Evolutionary conservation across 768 basidiomycete species (phyloP).

Genomic region (Lactarius deliciosus): DNA sequence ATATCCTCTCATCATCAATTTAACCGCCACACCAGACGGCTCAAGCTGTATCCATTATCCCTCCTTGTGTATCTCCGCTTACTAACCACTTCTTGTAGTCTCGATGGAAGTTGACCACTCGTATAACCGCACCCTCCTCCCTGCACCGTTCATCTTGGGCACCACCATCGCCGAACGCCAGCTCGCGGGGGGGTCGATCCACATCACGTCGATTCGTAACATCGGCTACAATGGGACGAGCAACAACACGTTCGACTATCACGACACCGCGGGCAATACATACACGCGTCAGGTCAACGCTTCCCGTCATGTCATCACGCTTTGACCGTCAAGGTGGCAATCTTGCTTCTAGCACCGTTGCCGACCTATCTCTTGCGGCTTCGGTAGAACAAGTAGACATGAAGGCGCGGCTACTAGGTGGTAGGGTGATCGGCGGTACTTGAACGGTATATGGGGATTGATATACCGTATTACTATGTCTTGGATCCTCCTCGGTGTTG

Average conservation of each 20-base stretch:
- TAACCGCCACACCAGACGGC: conserved; percentile 37
- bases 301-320: conserved; percentile 57
- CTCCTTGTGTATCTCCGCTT: not conserved
- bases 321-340: conserved; percentile 56
- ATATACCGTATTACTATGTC: conserved; percentile 25
- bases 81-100: conserved; percentile 40
- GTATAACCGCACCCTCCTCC: conserved; percentile 58
- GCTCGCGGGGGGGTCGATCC: conserved; percentile 55
- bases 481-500: not conserved
- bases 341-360: conserved; percentile 36
- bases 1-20: conserved; percentile 42
- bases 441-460: not conserved
- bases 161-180: conserved; percentile 62
- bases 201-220: conserved; percentile 46
- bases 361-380: not conserved
- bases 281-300: conserved; percentile 53
- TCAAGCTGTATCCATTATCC: conserved; percentile 34
- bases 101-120: conserved; percentile 62
- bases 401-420: conserved; percentile 42
- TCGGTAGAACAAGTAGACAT: conserved; percentile 10
- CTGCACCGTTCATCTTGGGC: conserved; percentile 56
- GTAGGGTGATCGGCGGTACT: conserved; percentile 25
- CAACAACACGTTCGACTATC: conserved; percentile 65
- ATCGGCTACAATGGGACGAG: conserved; percentile 63
- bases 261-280: conserved; percentile 43